Percentiles rank a stretch among this genome's conserved stretches.
These are phyloP conservation scores for Beauveria caledonica DNA, from an alignment of 2,329 filamentous ascomycete species.

Conservation along the genomic window DNA sequence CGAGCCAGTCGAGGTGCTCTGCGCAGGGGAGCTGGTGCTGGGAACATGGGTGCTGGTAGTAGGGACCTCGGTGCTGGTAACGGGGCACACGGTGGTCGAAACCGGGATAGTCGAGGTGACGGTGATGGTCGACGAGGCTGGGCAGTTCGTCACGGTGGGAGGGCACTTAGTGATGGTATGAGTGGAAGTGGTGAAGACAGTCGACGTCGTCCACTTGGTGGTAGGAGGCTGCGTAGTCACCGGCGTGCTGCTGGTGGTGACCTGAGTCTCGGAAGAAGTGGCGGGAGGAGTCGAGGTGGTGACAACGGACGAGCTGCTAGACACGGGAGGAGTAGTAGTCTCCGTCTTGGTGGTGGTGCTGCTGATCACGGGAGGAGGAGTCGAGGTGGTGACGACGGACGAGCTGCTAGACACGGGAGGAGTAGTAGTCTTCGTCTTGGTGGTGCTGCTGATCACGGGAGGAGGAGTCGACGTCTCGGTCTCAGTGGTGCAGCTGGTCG, in stretches of 20 bases:
- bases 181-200: slow-evolving; percentile 22
- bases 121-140: slow-evolving; percentile 18
- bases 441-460: neutral
- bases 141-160: slow-evolving; percentile 23
- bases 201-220: slow-evolving; percentile 22
- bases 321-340: neutral
- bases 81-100: slow-evolving; percentile 36
- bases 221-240: slow-evolving; percentile 8
- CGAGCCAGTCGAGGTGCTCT: slow-evolving; percentile 6
- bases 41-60: neutral
- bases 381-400: neutral
- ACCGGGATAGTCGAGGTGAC: slow-evolving; percentile 24
- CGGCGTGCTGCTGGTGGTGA: slow-evolving; percentile 12
- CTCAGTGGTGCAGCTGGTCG: slow-evolving; percentile 20
- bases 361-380: neutral
- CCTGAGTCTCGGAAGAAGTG: neutral
- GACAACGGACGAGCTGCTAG: slow-evolving; percentile 4
- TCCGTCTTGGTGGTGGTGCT: neutral
- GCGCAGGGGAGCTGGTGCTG: slow-evolving; percentile 6
- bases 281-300: slow-evolving; percentile 10
- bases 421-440: slow-evolving; percentile 4
- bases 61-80: slow-evolving; percentile 18
- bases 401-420: neutral
- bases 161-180: slow-evolving; percentile 19
- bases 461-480: slow-evolving; percentile 18